Base-by-base conservation (phyloP, 257 asterid species). In the Capsicum chinense region DNA sequence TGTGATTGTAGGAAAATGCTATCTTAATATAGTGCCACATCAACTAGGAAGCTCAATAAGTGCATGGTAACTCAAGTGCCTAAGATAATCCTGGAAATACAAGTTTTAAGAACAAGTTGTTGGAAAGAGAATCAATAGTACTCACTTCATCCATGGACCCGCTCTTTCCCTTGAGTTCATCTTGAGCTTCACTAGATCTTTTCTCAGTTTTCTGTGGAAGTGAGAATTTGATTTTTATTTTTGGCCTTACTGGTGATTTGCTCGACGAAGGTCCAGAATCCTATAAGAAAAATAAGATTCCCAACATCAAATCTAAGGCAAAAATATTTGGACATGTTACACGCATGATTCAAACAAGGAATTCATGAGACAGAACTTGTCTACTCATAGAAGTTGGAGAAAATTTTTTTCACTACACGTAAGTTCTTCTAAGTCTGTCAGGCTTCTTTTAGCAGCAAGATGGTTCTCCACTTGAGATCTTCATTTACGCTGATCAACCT, bases 401-500 rank as follows among this genome's bases (percentile, higher is more conserved):
- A 6, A 12, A 19, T 3, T 7, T 21, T 50, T 50, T 21, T 48
- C 7, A 21, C 7, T 74, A 74, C 62, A 52, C 44, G 21, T 74
- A 52, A 48, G 81, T 50, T 74, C 47, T 74, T 19, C 62, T 12
- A 9, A 6, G 81, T 50, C 39, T 71, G 56, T 35, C 11, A 48
- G 80, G 80, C n/a, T 71, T 71, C 80, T 71, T 21, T 71, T 10
- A 71, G 80, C 80, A 74, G n/a, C 21, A 50, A 73, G 14, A 50
- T 12, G 21, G 60, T 21, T 48, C 47, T 74, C 62, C 59, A 48
- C 80, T 47, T 1, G 59, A 73, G 62, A 74, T 47, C 42, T 74
- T 74, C 47, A 74, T 50, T 74, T 50, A 74, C 62, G 21, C 7
- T 4, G 6, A 74, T 74, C 62, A 19, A 50, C 13, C 81, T 74